Conservation (phyloP, 208 protist genomes). For the Trypanosoma grayi region DNA sequence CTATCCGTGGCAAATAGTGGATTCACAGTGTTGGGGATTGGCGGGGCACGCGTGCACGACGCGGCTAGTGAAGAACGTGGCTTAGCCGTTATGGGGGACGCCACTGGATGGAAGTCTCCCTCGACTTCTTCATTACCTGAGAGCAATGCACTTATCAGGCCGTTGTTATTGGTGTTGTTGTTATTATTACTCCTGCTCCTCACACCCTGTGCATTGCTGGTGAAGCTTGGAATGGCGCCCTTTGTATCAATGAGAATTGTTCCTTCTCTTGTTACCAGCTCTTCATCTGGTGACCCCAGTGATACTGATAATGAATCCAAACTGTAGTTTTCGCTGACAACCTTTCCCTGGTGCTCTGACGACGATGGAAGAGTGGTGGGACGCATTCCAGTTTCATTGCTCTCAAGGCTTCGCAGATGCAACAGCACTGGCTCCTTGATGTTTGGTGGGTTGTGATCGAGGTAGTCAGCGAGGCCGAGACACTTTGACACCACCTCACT, state of each 20-base stretch:
- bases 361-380: constrained; percentile 9
- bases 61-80: too few relatives aligned
- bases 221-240: not conserved
- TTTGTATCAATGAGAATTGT: not conserved
- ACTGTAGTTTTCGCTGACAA: constrained; percentile 22
- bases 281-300: not conserved
- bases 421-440: constrained; percentile 70
- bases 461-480: constrained; percentile 85
- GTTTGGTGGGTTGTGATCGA: constrained; percentile 83
- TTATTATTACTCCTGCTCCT: not conserved
- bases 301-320: constrained; percentile 36
- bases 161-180: not conserved
- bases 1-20: constrained; percentile 79
- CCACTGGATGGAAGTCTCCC: constrained; percentile 3
- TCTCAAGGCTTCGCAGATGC: constrained; percentile 53
- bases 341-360: not conserved
- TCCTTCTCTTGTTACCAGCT: not conserved
- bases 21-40: constrained; percentile 28
- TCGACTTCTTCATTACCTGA: not conserved
- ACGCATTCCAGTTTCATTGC: constrained; percentile 32
- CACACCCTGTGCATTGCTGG: not conserved
- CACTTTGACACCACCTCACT: constrained; percentile 83
- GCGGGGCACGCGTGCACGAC: not conserved
- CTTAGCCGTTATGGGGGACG: too few relatives aligned
- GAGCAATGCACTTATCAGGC: not conserved